phyloP scores from a whole-genome alignment of 2,329 filamentous ascomycete genomes.

The Acarospora socialis region DNA sequence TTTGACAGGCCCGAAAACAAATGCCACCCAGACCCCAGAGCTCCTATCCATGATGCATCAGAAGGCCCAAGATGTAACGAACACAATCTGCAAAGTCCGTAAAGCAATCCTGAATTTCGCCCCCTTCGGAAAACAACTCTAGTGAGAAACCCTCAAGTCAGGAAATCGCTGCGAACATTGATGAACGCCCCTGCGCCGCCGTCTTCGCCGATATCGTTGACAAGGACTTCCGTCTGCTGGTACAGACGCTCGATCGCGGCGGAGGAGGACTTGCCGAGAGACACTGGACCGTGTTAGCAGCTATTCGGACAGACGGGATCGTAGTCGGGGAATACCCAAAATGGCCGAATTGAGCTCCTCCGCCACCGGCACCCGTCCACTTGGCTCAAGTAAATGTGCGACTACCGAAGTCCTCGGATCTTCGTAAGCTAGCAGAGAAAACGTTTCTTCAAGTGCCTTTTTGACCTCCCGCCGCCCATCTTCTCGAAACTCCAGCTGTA shows the following conservation, averaged over 20 bases:
- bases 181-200: constrained; percentile 75
- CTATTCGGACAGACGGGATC: constrained; percentile 3
- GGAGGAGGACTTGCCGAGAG: constrained; percentile 74
- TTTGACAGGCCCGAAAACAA: no score
- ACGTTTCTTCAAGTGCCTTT: constrained; percentile 68
- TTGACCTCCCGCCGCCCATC: constrained; percentile 57
- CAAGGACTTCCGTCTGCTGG: constrained; percentile 70
- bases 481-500: constrained; percentile 62
- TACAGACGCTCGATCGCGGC: constrained; percentile 75
- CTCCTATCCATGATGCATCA: no score
- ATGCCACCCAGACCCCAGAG: no score
- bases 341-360: constrained; percentile 93
- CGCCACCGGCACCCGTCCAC: constrained; percentile 62
- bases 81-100: no score
- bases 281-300: constrained; percentile 44
- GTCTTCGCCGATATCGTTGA: constrained; percentile 67
- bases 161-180: constrained; percentile 44
- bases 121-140: no score
- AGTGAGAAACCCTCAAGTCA: constrained; percentile 19
- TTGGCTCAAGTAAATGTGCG: constrained; percentile 61
- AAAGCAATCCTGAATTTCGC: no score
- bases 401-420: constrained; percentile 67
- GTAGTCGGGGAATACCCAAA: constrained; percentile 47
- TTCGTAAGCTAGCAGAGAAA: constrained; percentile 72
- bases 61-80: no score